phyloP scores from a whole-genome alignment of 371 early-diverging fungal genomes.

The Rhizopus arrhizus region DNA sequence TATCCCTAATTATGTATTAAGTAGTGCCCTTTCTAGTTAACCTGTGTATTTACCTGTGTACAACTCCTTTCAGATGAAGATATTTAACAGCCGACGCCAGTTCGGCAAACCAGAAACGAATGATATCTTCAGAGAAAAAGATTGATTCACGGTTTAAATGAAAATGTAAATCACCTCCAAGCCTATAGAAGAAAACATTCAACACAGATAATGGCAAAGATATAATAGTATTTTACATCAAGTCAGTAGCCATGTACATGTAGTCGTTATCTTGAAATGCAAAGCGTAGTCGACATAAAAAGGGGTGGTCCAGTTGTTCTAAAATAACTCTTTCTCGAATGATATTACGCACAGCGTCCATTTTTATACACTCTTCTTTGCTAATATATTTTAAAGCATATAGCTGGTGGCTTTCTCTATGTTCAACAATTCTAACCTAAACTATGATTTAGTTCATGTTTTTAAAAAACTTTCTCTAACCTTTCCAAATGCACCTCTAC shows the following conservation, averaged over 20 bases:
- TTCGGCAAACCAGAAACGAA: conserved; percentile 82
- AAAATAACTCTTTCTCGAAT: conserved; percentile 80
- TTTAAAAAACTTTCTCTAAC: conserved; percentile 29
- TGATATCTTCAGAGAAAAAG: conserved; percentile 69
- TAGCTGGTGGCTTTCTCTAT: conserved; percentile 61
- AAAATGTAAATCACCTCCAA: conserved; percentile 84
- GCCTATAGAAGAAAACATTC: conserved; percentile 40
- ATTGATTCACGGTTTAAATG: conserved; percentile 66
- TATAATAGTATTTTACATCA: conserved; percentile 57
- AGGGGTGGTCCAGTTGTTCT: conserved; percentile 78
- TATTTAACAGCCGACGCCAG: conserved; percentile 73
- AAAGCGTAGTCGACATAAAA: conserved; percentile 78
- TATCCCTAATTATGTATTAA: conserved; percentile 54
- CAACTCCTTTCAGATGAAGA: conserved; percentile 75
- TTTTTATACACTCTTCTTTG: conserved; percentile 76
- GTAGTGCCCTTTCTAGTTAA: neutral
- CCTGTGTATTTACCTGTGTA: conserved; percentile 61
- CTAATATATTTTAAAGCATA: conserved; percentile 86
- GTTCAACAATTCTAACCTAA: conserved; percentile 78
- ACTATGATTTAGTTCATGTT: neutral
- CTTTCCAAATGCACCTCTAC: conserved; percentile 81
- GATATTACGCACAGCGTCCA: conserved; percentile 78
- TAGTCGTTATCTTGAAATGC: conserved; percentile 84
- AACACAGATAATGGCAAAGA: conserved; percentile 19
- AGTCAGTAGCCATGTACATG: conserved; percentile 87